A percentile compares a stretch with the other conserved stretches of the same genome.
Conservation (phyloP, 2,329 filamentous ascomycete genomes). For the Cyanodermella asteris region DNA sequence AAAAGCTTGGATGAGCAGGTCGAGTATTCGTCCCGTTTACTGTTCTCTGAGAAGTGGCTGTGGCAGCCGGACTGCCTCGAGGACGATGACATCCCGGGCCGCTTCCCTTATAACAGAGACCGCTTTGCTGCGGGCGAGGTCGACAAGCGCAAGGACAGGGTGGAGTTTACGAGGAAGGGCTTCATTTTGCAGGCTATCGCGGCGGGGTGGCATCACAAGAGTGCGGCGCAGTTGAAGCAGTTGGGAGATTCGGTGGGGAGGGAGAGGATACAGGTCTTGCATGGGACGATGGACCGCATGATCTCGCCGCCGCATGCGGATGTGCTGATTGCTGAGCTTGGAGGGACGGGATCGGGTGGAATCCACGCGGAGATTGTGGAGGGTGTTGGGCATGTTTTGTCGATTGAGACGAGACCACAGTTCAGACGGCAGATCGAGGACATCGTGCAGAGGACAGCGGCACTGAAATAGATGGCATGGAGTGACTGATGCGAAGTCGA, state of each 20-base stretch:
- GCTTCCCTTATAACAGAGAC: slow-evolving; percentile 59
- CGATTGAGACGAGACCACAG: slow-evolving; percentile 48
- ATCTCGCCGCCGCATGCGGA: slow-evolving; percentile 48
- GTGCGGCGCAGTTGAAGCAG: slow-evolving; percentile 37
- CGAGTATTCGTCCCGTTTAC: slow-evolving; percentile 36
- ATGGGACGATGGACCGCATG: slow-evolving; percentile 60
- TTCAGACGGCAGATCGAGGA: slow-evolving; percentile 43
- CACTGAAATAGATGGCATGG: too few relatives aligned
- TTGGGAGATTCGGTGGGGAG: slow-evolving; percentile 49
- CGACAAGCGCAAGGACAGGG: slow-evolving; percentile 40
- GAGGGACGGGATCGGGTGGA: slow-evolving; percentile 29
- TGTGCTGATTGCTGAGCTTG: slow-evolving; percentile 45
- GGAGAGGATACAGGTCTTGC: slow-evolving; percentile 53
- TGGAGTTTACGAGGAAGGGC: slow-evolving; percentile 40
- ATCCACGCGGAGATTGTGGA: slow-evolving; percentile 40
- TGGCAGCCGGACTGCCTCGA: too few relatives aligned
- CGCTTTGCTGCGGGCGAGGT: slow-evolving; percentile 65
- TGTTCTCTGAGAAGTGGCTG: slow-evolving; percentile 48
- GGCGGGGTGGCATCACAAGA: slow-evolving; percentile 62
- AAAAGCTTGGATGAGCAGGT: slow-evolving; percentile 48
- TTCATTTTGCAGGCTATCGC: slow-evolving; percentile 62
- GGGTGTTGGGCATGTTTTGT: slow-evolving; percentile 52
- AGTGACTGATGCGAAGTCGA: too few relatives aligned
- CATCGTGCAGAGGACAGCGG: slow-evolving; percentile 30
- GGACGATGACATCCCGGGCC: slow-evolving; percentile 35